Base-by-base conservation (phyloP, 768 basidiomycete genomes). In the Hortiboletus campestris region DNA sequence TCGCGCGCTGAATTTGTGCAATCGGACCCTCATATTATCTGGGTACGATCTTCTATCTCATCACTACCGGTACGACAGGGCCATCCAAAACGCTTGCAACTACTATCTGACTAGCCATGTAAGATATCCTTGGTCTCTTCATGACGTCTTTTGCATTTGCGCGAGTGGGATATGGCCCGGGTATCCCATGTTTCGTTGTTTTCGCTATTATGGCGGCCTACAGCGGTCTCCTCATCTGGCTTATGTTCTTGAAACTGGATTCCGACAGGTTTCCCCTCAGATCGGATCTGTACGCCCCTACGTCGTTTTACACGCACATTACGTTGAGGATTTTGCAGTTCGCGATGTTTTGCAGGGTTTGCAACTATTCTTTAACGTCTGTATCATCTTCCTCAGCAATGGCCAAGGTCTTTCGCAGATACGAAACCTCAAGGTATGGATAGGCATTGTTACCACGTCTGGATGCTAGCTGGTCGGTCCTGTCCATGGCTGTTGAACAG, bases 151-250 rank as follows among this genome's bases (percentile, higher is more conserved):
- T 61, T 46, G 80, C 84, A 2, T 83, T 85, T 44, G 74, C 80
- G 10, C 80, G 82, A 62, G 79, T 85, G 9, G 84, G 84, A n/a
- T 85, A 82, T 74, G 82, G 80, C 8, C 81, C 84, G 9, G 84
- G 83, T 65, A 67, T 63, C 54, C 70, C 54, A 9, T 65, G 65
- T 56, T 61, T 65, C 39, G 51, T 63, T 42, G 60, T 44, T 22
- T 59, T 64, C 9, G 69, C 64, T 49, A 11, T 74, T 0, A 74
- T 80, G 61, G 83, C 84, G 0, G 71, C 78, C 20, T 83, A 84
- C 54, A 82, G 81, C 0, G 83, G 84, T 4, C 39, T 83, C 35
- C 72, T 83, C 13, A 72, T 86, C 12, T 84, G 82, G 82, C 67
- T 76, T 29, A 67, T 85, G 36, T 86, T 78, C 67, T 56, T 82